Percentiles rank a stretch among this genome's conserved stretches.
These are phyloP conservation scores for Fraxinus velutina DNA, from an alignment of 305 asterid genomes.

Conservation along the genomic window DNA sequence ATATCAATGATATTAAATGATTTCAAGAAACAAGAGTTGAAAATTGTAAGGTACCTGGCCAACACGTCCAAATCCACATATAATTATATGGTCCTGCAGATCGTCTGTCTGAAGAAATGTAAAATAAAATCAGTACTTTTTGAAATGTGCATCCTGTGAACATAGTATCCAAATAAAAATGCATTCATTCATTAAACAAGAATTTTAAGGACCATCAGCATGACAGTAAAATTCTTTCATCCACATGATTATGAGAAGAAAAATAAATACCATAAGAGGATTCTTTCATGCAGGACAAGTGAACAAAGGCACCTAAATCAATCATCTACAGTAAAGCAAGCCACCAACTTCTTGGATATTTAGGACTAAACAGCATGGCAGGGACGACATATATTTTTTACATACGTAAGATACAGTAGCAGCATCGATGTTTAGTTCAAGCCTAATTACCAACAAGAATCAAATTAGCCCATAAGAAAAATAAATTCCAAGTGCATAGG, in stretches of 20 bases:
- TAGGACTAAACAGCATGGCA: not conserved
- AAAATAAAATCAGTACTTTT: constrained; percentile 9
- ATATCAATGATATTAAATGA: constrained; percentile 8
- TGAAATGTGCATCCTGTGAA: not conserved
- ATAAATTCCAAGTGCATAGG: constrained; percentile 10
- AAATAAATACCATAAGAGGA: not conserved
- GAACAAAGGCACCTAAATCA: constrained; percentile 3
- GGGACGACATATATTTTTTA: not conserved
- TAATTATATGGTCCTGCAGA: constrained; percentile 94
- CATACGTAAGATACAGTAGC: not conserved
- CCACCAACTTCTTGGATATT: not conserved
- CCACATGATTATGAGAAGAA: constrained; percentile 4
- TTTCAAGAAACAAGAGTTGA: constrained; percentile 21
- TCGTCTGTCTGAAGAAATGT: constrained; percentile 80
- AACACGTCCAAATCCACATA: constrained; percentile 99
- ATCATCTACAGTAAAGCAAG: not conserved
- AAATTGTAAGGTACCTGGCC: constrained; percentile 71
- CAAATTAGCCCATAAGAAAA: constrained; percentile 7
- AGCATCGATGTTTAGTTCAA: constrained; percentile 1
- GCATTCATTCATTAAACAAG: not conserved
- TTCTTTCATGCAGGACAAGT: not conserved
- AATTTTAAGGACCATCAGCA: not conserved
- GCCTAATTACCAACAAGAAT: constrained; percentile 11
- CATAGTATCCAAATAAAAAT: not conserved
- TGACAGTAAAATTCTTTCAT: not conserved